Conservation (phyloP, 179 eudicot species). For the Sideroxylon spinosum region DNA sequence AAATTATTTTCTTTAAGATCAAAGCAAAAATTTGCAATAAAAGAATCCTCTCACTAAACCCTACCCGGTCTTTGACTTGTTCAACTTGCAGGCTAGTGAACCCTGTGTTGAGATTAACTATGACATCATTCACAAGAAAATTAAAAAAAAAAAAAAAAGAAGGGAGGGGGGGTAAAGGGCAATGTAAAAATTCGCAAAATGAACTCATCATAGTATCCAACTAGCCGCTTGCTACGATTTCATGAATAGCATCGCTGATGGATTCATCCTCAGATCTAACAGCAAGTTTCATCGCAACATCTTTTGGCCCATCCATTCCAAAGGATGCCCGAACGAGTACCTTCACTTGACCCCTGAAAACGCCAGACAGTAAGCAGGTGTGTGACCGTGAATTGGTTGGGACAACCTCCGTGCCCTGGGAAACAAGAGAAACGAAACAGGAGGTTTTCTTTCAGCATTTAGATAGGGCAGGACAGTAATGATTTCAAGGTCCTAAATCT, state of each 20-base stretch:
- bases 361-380: constrained; percentile 79
- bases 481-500: too few relatives aligned
- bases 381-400: constrained; percentile 80
- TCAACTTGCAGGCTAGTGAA: too few relatives aligned
- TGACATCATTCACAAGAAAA: too few relatives aligned
- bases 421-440: not conserved
- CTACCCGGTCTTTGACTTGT: too few relatives aligned
- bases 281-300: constrained; percentile 90
- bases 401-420: constrained; percentile 82
- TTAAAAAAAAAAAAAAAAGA: too few relatives aligned
- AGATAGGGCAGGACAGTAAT: too few relatives aligned
- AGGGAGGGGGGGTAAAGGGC: not conserved
- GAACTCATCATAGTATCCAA: not conserved
- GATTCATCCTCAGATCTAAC: constrained; percentile 85
- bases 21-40: too few relatives aligned
- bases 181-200: not conserved
- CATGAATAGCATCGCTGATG: constrained; percentile 85
- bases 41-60: too few relatives aligned
- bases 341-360: constrained; percentile 71
- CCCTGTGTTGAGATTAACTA: too few relatives aligned
- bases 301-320: constrained; percentile 72
- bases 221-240: constrained; percentile 89
- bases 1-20: too few relatives aligned
- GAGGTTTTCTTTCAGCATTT: not conserved
- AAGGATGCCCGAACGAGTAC: constrained; percentile 80